Evolutionary conservation across 768 basidiomycete species (phyloP).

Genomic region (Boletus rubescentipes): DNA sequence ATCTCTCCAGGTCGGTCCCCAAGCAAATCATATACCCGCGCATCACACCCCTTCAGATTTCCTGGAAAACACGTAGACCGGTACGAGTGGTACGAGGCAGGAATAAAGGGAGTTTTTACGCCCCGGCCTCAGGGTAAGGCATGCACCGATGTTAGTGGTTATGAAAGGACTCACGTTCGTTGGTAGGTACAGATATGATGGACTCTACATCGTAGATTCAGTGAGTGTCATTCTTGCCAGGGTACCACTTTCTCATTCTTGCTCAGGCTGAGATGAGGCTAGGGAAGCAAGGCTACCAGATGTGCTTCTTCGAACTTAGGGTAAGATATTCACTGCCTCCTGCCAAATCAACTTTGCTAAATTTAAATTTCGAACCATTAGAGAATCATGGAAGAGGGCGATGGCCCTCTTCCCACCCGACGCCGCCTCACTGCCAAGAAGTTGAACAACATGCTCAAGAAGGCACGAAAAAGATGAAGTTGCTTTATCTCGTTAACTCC

Average conservation of each 20-base stretch:
- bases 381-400: conserved; percentile 27
- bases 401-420: conserved; percentile 17
- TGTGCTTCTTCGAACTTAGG: conserved; percentile 33
- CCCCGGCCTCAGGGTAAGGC: conserved; percentile 26
- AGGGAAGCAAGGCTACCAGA: conserved; percentile 23
- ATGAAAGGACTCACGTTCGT: neutral
- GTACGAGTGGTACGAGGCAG: conserved; percentile 41
- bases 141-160: neutral
- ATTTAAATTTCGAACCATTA: conserved; percentile 1
- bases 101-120: conserved; percentile 11
- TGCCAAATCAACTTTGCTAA: neutral
- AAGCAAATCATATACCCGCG: neutral
- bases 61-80: conserved; percentile 27
- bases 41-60: conserved; percentile 25
- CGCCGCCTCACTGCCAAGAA: conserved; percentile 17
- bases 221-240: conserved; percentile 9
- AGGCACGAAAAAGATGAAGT: neutral
- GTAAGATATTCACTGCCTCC: conserved; percentile 11
- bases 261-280: conserved; percentile 12
- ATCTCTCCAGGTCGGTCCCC: conserved; percentile 17
- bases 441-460: conserved; percentile 14
- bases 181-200: conserved; percentile 33
- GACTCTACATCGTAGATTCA: conserved; percentile 28
- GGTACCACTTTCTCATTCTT: conserved; percentile 2
- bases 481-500: too few relatives aligned